These are phyloP conservation scores for Ostreobium quekettii DNA, from an alignment of 139 green algal genomes.

Conservation along the genomic window DNA sequence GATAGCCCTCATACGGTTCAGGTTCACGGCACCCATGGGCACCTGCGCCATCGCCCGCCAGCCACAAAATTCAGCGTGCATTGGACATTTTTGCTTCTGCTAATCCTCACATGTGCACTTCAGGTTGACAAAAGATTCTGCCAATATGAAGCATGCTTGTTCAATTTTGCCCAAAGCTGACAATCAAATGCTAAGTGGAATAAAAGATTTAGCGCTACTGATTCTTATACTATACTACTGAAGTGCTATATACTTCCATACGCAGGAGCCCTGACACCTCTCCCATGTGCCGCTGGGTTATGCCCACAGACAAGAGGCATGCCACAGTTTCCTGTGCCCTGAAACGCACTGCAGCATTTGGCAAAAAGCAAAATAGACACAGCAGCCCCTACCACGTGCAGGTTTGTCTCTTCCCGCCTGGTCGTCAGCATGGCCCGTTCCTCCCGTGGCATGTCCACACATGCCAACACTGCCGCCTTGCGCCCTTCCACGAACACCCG, in stretches of 20 bases:
- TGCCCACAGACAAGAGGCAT: not conserved
- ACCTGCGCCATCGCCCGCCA: constrained; percentile 29
- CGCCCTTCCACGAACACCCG: constrained; percentile 64
- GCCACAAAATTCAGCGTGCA: not conserved
- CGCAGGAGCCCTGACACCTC: not conserved
- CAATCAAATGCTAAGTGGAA: too few species aligned
- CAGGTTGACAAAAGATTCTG: not conserved
- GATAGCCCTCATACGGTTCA: constrained; percentile 62
- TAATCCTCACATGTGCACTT: not conserved
- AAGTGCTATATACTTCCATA: too few species aligned
- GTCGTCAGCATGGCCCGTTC: constrained; percentile 60
- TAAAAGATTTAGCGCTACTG: too few species aligned
- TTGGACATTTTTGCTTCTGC: not conserved
- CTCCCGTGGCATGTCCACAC: constrained; percentile 46
- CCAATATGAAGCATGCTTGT: too few species aligned
- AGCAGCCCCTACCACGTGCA: constrained; percentile 65
- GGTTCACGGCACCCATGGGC: constrained; percentile 57
- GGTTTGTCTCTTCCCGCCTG: constrained; percentile 62
- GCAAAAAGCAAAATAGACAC: not conserved
- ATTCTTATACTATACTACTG: too few species aligned
- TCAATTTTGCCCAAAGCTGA: too few species aligned
- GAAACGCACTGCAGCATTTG: not conserved
- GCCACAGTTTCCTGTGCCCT: not conserved
- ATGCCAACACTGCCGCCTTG: constrained; percentile 55
- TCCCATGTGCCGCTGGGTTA: not conserved